Conservation (phyloP, 2,329 filamentous ascomycete species). For the Aspergillus texensis region DNA sequence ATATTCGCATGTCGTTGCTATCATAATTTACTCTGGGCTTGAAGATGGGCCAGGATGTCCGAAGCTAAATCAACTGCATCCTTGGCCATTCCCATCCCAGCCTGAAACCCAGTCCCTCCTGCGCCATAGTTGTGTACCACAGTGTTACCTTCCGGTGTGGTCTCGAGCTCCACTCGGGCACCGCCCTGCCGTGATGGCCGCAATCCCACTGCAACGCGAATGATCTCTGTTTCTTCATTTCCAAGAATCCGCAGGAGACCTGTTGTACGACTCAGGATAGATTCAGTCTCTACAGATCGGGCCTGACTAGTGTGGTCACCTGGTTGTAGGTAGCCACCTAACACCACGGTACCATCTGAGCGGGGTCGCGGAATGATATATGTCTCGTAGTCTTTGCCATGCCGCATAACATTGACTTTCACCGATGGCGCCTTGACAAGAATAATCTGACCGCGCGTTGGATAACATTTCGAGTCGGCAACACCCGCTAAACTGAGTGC, state of each 20-base stretch:
- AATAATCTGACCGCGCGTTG: constrained; percentile 46
- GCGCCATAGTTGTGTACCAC: constrained; percentile 43
- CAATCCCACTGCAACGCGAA: constrained; percentile 34
- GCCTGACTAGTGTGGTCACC: constrained; percentile 17
- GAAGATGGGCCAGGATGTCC: not conserved
- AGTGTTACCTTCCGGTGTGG: not conserved
- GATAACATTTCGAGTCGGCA: constrained; percentile 43
- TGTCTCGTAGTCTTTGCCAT: constrained; percentile 45
- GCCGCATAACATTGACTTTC: constrained; percentile 42
- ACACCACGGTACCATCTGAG: constrained; percentile 41
- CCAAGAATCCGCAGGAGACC: constrained; percentile 36
- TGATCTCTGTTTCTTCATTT: constrained; percentile 29
- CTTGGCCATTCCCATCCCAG: constrained; percentile 27
- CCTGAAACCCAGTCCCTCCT: constrained; percentile 51
- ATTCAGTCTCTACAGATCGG: constrained; percentile 36
- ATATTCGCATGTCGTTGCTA: not conserved
- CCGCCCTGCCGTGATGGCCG: constrained; percentile 23
- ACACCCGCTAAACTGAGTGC: constrained; percentile 41
- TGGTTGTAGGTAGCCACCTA: constrained; percentile 42
- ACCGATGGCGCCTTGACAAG: constrained; percentile 39
- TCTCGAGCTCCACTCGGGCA: constrained; percentile 19
- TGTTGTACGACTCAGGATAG: constrained; percentile 41
- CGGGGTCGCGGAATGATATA: constrained; percentile 44
- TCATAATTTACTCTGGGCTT: not conserved
- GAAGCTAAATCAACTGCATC: constrained; percentile 16